Evolutionary conservation across 805 yeast genomes (phyloP).

Genomic region (Zygosaccharomyces bailii): DNA sequence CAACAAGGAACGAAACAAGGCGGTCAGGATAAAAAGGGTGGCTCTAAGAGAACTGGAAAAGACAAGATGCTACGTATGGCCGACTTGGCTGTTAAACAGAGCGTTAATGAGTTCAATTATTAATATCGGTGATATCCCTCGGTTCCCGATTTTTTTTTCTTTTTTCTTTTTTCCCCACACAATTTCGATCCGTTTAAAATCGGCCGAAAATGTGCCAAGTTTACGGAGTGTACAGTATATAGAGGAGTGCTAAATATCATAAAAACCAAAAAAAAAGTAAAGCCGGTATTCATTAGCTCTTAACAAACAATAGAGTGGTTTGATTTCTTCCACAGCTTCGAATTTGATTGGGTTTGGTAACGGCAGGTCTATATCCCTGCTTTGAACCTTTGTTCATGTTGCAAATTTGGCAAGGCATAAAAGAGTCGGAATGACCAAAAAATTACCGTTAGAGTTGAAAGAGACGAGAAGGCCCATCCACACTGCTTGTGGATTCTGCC

Average conservation of each 20-base stretch:
- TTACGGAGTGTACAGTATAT: background rate
- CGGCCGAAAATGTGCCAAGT: no score
- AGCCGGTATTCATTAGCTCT: no score
- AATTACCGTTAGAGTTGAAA: slow-evolving; percentile 52
- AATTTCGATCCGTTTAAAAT: background rate
- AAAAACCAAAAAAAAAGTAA: no score
- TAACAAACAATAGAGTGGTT: no score
- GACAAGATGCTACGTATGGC: slow-evolving; percentile 77
- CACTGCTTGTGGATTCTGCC: slow-evolving; percentile 72
- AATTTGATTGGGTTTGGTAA: background rate
- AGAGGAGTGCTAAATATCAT: background rate
- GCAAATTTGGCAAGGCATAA: background rate
- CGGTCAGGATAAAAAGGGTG: slow-evolving; percentile 9
- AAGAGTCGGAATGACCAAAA: slow-evolving; percentile 53
- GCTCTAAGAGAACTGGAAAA: slow-evolving; percentile 41
- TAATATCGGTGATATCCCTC: slow-evolving; percentile 6
- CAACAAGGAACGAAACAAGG: slow-evolving; percentile 29
- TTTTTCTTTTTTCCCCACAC: slow-evolving; percentile 3
- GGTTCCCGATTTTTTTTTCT: background rate
- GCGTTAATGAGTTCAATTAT: slow-evolving; percentile 70
- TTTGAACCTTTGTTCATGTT: background rate
- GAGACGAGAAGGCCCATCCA: slow-evolving; percentile 56
- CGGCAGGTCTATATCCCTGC: background rate
- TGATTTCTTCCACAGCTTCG: no score
- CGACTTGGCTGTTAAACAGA: slow-evolving; percentile 57